These are phyloP conservation scores for Fusarium sp. DNA, from an alignment of 2,329 filamentous ascomycete species.

Conservation along the genomic window DNA sequence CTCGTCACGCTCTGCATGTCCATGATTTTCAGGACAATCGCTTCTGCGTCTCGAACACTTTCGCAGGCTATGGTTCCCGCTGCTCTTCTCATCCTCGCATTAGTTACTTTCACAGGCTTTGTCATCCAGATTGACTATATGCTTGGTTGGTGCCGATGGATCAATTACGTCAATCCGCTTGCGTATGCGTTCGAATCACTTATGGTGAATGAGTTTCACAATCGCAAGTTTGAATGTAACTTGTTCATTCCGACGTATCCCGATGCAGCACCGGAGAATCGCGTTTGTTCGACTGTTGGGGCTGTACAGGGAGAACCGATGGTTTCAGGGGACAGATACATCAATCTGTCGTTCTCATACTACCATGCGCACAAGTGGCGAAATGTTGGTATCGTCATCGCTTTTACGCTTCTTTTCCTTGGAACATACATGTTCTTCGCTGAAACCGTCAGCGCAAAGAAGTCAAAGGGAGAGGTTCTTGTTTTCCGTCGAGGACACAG, in stretches of 20 bases:
- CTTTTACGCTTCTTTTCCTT: conserved; percentile 61
- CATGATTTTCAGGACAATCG: conserved; percentile 58
- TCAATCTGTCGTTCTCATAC: conserved; percentile 58
- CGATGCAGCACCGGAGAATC: conserved; percentile 42
- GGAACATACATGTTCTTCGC: conserved; percentile 61
- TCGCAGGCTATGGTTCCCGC: conserved; percentile 57
- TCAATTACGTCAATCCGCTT: conserved; percentile 72
- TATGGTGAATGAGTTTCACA: conserved; percentile 74
- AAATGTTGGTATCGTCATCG: conserved; percentile 68
- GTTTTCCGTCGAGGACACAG: conserved; percentile 63
- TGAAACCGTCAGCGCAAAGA: conserved; percentile 60
- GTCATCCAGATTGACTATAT: conserved; percentile 57
- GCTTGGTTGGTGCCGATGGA: conserved; percentile 74
- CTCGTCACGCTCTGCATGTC: conserved; percentile 44
- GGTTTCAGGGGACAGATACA: conserved; percentile 61
- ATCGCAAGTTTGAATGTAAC: conserved; percentile 43
- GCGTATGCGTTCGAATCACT: conserved; percentile 73
- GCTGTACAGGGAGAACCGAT: conserved; percentile 56
- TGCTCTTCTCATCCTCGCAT: conserved; percentile 50
- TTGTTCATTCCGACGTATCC: conserved; percentile 47
- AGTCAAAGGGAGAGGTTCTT: conserved; percentile 71
- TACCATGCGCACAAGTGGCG: conserved; percentile 62
- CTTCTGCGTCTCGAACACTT: conserved; percentile 62
- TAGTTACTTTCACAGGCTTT: conserved; percentile 60
- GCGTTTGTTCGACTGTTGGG: conserved; percentile 61